A percentile compares a stretch with the other conserved stretches of the same genome.
phyloP scores from a whole-genome alignment of 1,284 basidiomycete species.

The Microbotryomycetes sp. region DNA sequence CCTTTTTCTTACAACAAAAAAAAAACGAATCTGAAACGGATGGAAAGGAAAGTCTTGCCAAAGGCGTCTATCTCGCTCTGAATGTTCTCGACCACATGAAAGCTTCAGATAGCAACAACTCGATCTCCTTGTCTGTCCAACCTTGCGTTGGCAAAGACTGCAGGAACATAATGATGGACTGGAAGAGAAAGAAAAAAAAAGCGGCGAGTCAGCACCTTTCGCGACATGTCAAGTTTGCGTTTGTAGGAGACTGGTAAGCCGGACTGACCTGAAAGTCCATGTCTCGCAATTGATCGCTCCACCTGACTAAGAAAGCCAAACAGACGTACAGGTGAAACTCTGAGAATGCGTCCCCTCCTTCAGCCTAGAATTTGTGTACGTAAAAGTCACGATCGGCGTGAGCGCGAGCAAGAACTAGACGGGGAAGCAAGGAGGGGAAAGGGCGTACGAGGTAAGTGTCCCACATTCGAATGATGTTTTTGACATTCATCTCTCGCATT shows the following conservation, averaged over 20 bases:
- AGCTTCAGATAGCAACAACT: conserved; percentile 88
- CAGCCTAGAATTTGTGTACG: conserved; percentile 53
- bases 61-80: conserved; percentile 13
- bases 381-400: not conserved
- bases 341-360: conserved; percentile 89
- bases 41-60: too few relatives aligned
- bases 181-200: conserved; percentile 2
- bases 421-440: not conserved
- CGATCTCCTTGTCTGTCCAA: conserved; percentile 93
- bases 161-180: conserved; percentile 99
- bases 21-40: too few relatives aligned
- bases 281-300: conserved; percentile 77
- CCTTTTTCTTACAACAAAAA: not conserved
- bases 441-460: conserved; percentile 83
- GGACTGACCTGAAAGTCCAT: conserved; percentile 89
- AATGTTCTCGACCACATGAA: conserved; percentile 54
- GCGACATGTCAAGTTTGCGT: not conserved
- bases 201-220: conserved; percentile 16
- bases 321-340: conserved; percentile 96
- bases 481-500: conserved; percentile 91
- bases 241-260: too few relatives aligned
- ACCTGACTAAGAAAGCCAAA: conserved; percentile 84
- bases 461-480: conserved; percentile 96
- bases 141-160: conserved; percentile 90
- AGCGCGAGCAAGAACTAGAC: not conserved